Evolutionary conservation across 2,329 filamentous ascomycete species (phyloP).

Genomic region (Penicillium hesseltinei): DNA sequence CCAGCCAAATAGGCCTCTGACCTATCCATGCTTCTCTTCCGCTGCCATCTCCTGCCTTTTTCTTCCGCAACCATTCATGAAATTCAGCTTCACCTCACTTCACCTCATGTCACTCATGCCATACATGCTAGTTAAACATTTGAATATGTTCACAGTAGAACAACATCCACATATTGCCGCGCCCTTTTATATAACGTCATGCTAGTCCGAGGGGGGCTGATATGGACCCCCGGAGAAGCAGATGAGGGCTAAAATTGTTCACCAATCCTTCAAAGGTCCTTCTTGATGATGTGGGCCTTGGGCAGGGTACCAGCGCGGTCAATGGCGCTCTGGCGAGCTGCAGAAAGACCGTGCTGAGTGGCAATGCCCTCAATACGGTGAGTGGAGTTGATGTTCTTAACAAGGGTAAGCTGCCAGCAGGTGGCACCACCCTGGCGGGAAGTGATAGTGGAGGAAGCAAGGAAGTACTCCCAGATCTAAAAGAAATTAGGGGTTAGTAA

Average conservation of each 20-base stretch:
- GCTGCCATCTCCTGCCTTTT: background rate
- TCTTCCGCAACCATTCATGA: background rate
- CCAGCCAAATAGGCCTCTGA: slow-evolving; percentile 6
- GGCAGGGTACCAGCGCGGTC: slow-evolving; percentile 35
- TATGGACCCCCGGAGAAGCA: background rate
- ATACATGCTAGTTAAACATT: slow-evolving; percentile 4
- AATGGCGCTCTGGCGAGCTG: slow-evolving; percentile 57
- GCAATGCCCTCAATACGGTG: slow-evolving; percentile 75
- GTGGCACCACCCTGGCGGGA: slow-evolving; percentile 80
- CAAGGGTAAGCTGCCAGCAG: slow-evolving; percentile 81
- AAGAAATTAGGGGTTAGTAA: background rate
- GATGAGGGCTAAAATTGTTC: background rate
- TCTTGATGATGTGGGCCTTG: slow-evolving; percentile 35
- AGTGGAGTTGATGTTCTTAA: slow-evolving; percentile 87
- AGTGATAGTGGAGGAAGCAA: slow-evolving; percentile 79
- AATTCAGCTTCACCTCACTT: background rate
- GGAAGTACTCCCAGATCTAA: slow-evolving; percentile 83
- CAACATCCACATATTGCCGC: background rate
- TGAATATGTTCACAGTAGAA: slow-evolving; percentile 3
- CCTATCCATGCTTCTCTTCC: slow-evolving; percentile 3
- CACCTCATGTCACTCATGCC: slow-evolving; percentile 8
- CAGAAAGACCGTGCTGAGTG: slow-evolving; percentile 66
- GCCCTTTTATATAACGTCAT: background rate
- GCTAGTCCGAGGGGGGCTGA: background rate
- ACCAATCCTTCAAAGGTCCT: slow-evolving; percentile 25